These are phyloP conservation scores for Epichloe glyceriae DNA, from an alignment of 2,329 filamentous ascomycete species.

Conservation along the genomic window DNA sequence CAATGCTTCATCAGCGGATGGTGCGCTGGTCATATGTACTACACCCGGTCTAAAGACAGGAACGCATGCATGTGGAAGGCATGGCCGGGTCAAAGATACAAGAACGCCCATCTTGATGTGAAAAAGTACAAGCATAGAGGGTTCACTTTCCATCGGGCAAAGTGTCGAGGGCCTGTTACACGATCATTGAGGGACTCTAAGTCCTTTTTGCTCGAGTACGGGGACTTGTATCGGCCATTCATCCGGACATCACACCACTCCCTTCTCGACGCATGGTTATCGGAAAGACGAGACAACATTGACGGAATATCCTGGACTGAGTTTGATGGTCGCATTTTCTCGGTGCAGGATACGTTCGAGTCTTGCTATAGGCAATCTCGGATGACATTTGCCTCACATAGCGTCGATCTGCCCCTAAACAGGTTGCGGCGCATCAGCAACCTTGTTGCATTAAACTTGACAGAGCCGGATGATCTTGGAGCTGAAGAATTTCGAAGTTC, in stretches of 20 bases:
- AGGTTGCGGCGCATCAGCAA: conserved; percentile 2
- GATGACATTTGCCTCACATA: conserved; percentile 3
- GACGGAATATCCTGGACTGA: conserved; percentile 3
- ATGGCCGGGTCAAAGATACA: neutral
- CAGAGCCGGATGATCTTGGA: neutral
- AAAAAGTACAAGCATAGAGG: conserved; percentile 4
- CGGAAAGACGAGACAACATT: conserved; percentile 4
- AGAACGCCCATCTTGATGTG: neutral
- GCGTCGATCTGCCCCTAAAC: neutral
- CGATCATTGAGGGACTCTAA: conserved; percentile 3
- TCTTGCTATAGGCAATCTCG: neutral
- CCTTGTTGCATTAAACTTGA: conserved; percentile 1
- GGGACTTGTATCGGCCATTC: conserved; percentile 4
- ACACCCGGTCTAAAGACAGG: conserved; percentile 1
- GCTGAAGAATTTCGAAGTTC: conserved; percentile 1
- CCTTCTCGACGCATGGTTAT: conserved; percentile 3
- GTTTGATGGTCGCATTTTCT: conserved; percentile 3
- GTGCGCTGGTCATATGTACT: conserved; percentile 6
- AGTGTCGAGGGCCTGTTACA: neutral
- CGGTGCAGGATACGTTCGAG: neutral
- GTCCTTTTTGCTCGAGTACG: conserved; percentile 1
- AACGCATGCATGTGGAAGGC: conserved; percentile 4
- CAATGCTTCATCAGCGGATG: conserved; percentile 7
- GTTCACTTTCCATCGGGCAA: conserved; percentile 1
- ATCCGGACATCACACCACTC: conserved; percentile 1